Base-by-base conservation (phyloP, 169 alveolate species). In the Cyclospora cayetanensis region DNA sequence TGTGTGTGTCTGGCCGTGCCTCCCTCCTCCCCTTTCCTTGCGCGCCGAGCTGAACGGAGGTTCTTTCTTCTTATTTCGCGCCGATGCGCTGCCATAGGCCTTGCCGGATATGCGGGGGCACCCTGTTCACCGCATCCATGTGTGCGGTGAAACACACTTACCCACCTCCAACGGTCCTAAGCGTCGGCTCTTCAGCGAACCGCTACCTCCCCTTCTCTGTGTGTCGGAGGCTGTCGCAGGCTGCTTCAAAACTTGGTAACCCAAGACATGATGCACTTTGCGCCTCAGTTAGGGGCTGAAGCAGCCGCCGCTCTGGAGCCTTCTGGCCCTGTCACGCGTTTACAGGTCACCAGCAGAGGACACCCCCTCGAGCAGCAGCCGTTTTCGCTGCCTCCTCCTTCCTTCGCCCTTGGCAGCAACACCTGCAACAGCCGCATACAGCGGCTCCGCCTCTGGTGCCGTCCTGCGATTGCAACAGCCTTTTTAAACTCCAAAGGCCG, bases 391-490 rank as follows among this genome's bases (percentile, higher is more conserved):
- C 85, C 85, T 27, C 85, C 85, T 20, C 4, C 41, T 3, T 18
- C 85, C 31, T 74, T 74, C 41, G 3, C 4, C 25, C 63, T 74
- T 27, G 20, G 82, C 84, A 72, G 85, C 85, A 74, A 63, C 85
- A 74, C 41, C 82, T 31, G 82, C 77, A 65, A 42, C 77, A 65
- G 77, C 77, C 25, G 77, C 9, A 27, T 68, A 4, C 85, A 39
- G 65, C 85, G 37, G 85, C 85, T 74, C 65, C 35, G 85, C 27
- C 85, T 74, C n/a, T 74, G 85, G 85, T 3, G 85, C 15, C 85
- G 85, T 22, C 85, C 85, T 18, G 85, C 85, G 2, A 22, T 74
- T 41, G 85, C 85, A 2, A 29, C 85, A 15, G 65, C 85, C 9
- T 41, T 74, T 29, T 74, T 74, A 41, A 74, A 39, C 41, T 55